Conservation (phyloP, 1,284 basidiomycete species). For the Cystobasidium pallidum region DNA sequence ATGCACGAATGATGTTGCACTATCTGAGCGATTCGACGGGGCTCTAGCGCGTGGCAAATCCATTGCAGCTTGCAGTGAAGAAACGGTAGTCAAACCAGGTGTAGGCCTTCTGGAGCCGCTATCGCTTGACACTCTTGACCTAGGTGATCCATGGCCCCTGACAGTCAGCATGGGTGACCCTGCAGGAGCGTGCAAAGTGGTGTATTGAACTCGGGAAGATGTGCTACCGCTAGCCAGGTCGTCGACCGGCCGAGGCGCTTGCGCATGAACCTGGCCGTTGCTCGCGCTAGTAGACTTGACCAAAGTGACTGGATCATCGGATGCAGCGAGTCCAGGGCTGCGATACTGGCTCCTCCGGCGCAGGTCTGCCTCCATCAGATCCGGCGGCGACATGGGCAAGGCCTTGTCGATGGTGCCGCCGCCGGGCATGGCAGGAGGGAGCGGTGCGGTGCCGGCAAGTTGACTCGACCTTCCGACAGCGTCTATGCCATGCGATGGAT, state of each 20-base stretch:
- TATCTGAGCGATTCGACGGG: slow-evolving; percentile 21
- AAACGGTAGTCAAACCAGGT: slow-evolving; percentile 9
- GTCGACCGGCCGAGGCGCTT: not conserved
- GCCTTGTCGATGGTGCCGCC: slow-evolving; percentile 15
- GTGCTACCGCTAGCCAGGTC: not conserved
- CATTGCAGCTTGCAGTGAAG: slow-evolving; percentile 25
- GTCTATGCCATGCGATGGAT: not conserved
- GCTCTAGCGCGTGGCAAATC: slow-evolving; percentile 23
- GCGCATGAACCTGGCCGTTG: not conserved
- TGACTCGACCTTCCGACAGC: not conserved
- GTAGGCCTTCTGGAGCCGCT: slow-evolving; percentile 2
- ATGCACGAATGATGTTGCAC: slow-evolving; percentile 29
- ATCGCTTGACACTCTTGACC: slow-evolving; percentile 29
- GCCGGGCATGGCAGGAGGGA: not conserved
- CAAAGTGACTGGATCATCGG: slow-evolving; percentile 81
- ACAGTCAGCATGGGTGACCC: slow-evolving; percentile 14
- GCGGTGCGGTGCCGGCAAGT: slow-evolving; percentile 3
- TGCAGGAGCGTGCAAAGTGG: not conserved
- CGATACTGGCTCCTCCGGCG: slow-evolving; percentile 62
- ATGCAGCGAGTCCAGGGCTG: slow-evolving; percentile 81
- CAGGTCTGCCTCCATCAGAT: slow-evolving; percentile 61
- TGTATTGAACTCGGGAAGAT: slow-evolving; percentile 9
- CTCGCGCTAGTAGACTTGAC: slow-evolving; percentile 75
- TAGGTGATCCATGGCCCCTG: slow-evolving; percentile 6
- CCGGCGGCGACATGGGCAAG: slow-evolving; percentile 28